These are phyloP conservation scores for Geotrichum candidum DNA, from an alignment of 1,139 yeast genomes.

Conservation along the genomic window DNA sequence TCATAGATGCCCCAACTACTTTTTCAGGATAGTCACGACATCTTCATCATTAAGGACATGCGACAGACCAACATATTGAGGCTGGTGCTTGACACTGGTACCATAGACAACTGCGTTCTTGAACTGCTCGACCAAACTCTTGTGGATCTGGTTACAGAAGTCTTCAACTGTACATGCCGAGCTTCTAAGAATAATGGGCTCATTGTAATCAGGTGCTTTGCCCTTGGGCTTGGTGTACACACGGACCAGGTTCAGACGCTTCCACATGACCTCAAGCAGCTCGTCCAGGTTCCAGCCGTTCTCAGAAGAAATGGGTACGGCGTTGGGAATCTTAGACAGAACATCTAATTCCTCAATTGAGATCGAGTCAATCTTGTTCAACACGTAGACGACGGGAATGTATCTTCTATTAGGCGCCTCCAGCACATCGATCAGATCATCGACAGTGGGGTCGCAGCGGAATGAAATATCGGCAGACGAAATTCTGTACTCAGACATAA, in stretches of 20 bases:
- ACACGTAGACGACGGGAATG: conserved; percentile 89
- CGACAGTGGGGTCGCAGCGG: conserved; percentile 96
- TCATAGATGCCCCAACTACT: conserved; percentile 32
- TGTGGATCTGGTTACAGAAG: conserved; percentile 94
- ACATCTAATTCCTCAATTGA: conserved; percentile 89
- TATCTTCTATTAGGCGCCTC: conserved; percentile 87
- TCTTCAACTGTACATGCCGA: conserved; percentile 86
- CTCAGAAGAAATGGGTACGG: conserved; percentile 93
- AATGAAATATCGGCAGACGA: conserved; percentile 96
- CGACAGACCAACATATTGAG: conserved; percentile 87
- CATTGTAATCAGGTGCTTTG: conserved; percentile 81
- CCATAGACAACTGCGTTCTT: conserved; percentile 90
- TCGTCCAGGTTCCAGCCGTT: conserved; percentile 97
- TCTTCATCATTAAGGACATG: conserved; percentile 90
- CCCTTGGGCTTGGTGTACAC: conserved; percentile 98
- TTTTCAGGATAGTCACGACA: conserved; percentile 90
- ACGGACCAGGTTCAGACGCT: conserved; percentile 76
- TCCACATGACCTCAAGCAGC: conserved; percentile 92
- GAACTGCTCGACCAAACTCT: conserved; percentile 86
- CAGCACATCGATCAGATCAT: conserved; percentile 87
- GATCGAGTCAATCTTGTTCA: conserved; percentile 92
- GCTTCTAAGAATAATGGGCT: conserved; percentile 85
- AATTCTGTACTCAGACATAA: conserved; percentile 89
- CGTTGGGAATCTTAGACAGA: conserved; percentile 85
- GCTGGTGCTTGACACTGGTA: conserved; percentile 91